phyloP scores from a whole-genome alignment of 1,139 yeast genomes.

The Casaregolazyma suthepensis region DNA sequence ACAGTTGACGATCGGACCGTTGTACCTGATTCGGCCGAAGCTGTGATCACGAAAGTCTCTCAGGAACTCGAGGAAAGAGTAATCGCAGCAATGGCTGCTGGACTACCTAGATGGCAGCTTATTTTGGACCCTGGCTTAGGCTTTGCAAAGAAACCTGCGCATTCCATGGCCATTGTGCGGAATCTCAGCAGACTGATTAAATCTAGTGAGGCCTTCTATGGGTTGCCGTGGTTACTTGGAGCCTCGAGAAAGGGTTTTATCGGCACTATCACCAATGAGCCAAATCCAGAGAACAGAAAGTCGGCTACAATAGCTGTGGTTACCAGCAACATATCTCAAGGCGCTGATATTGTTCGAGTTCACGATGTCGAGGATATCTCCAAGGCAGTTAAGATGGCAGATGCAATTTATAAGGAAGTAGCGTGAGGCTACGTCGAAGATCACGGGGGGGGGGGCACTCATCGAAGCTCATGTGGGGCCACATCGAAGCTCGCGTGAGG shows the following conservation, averaged over 20 bases:
- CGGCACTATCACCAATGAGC: conserved; percentile 53
- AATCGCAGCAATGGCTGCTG: conserved; percentile 50
- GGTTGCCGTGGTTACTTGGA: conserved; percentile 68
- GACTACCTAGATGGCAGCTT: conserved; percentile 84
- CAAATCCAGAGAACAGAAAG: conserved; percentile 51
- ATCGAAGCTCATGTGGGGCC: neutral
- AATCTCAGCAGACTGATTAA: conserved; percentile 35
- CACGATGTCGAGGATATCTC: conserved; percentile 72
- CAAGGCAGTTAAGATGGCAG: conserved; percentile 64
- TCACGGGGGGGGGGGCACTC: too few species aligned
- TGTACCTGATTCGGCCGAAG: conserved; percentile 33
- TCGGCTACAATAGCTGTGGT: conserved; percentile 75
- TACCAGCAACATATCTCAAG: conserved; percentile 66
- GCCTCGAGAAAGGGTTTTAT: conserved; percentile 85
- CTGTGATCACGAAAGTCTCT: conserved; percentile 44
- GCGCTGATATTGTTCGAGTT: conserved; percentile 78
- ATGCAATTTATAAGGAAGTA: conserved; percentile 58
- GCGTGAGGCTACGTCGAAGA: neutral
- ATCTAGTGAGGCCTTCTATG: conserved; percentile 34
- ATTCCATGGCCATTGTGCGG: conserved; percentile 62
- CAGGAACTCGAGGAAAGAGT: conserved; percentile 59
- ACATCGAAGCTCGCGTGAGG: too few species aligned
- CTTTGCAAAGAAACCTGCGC: conserved; percentile 70
- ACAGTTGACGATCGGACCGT: conserved; percentile 27
- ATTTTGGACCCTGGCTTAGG: conserved; percentile 94